Base-by-base conservation (phyloP, 495 filamentous ascomycete genomes). In the Lasiosphaeria hispida region DNA sequence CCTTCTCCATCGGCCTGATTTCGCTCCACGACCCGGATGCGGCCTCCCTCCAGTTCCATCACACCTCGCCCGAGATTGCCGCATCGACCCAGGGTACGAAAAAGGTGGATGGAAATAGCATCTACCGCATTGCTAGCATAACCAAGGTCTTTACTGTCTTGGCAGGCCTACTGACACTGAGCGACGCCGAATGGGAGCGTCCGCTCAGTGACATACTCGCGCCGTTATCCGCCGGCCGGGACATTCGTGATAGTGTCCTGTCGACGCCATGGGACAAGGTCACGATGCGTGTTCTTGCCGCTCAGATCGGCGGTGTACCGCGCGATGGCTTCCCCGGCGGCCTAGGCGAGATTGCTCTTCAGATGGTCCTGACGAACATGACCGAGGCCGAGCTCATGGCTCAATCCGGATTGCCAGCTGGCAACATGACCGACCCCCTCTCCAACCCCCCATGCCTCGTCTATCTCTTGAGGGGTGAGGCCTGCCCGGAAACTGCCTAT, bases 1-100 rank as follows among this genome's bases (percentile, higher is more conserved):
- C 77, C 15, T 80, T 80, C 58, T 80, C 77, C 4, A 49, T 71
- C 10, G 75, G 79, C 57, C 76, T 84, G 74, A 84, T 86, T 65
- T 81, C 77, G 5, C 48, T 74, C 1, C 68, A 75, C 49, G 75
- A 78, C 53, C 35, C 58, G 1, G 61, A 48, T 10, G 73, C 75
- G 19, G 34, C 59, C 19, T 56, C 41, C 8, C 62, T 78, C 3
- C 77, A 80, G 62, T 77, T 66, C 57, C 67, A 75, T 53, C 55
- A 75, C 60, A 67, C 69, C 1, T 58, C 62, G 17, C 62, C 63
- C 43, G 66, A 71, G 11, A 43, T 70, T 3, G 54, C 43, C 6
- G 65, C 62, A 11, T 51, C 64, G 1, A 41, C 55, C 15, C 14
- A 45, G 0, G 78, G 77, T 0, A 67, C 65, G n/a, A 66, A 66